Conservation (phyloP, 2,329 filamentous ascomycete species). For the Colletotrichum trifolii region DNA sequence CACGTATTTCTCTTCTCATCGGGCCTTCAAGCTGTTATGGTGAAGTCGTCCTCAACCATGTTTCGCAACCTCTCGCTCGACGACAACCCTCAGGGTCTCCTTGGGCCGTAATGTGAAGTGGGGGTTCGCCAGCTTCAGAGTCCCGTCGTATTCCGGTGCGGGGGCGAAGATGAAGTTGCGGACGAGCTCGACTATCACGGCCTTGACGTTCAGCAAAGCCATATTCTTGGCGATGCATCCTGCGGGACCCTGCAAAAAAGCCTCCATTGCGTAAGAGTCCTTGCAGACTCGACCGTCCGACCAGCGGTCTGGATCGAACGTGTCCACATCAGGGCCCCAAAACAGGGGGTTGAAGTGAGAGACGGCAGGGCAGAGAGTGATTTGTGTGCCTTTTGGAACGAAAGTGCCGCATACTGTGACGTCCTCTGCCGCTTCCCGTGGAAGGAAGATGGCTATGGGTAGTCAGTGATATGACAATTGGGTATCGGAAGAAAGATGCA, state of each 20-base stretch:
- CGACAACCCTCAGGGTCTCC: conserved; percentile 20
- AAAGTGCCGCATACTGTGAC: conserved; percentile 42
- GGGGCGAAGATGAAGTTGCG: conserved; percentile 29
- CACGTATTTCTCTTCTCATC: too few relatives aligned
- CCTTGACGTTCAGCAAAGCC: conserved; percentile 35
- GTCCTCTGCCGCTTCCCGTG: conserved; percentile 41
- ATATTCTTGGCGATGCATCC: conserved; percentile 37
- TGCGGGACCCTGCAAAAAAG: conserved; percentile 40
- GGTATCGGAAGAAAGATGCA: conserved; percentile 37
- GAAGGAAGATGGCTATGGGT: conserved; percentile 37
- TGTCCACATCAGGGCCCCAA: conserved; percentile 44
- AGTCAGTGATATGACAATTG: not conserved
- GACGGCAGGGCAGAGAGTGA: conserved; percentile 43
- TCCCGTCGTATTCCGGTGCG: conserved; percentile 8
- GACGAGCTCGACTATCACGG: conserved; percentile 30
- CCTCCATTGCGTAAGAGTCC: conserved; percentile 41
- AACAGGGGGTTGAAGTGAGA: conserved; percentile 41
- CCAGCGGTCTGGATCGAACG: conserved; percentile 46
- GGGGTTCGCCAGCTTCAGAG: conserved; percentile 31
- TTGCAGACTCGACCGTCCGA: conserved; percentile 39
- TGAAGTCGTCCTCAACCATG: too few relatives aligned
- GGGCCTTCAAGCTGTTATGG: too few relatives aligned
- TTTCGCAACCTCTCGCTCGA: conserved; percentile 14
- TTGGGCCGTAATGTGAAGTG: conserved; percentile 37
- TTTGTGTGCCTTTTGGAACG: conserved; percentile 44